A percentile compares a stretch with the other conserved stretches of the same genome.
Evolutionary conservation across 2,329 filamentous ascomycete species (phyloP).

Genomic region (Nigrospora sphaerica): DNA sequence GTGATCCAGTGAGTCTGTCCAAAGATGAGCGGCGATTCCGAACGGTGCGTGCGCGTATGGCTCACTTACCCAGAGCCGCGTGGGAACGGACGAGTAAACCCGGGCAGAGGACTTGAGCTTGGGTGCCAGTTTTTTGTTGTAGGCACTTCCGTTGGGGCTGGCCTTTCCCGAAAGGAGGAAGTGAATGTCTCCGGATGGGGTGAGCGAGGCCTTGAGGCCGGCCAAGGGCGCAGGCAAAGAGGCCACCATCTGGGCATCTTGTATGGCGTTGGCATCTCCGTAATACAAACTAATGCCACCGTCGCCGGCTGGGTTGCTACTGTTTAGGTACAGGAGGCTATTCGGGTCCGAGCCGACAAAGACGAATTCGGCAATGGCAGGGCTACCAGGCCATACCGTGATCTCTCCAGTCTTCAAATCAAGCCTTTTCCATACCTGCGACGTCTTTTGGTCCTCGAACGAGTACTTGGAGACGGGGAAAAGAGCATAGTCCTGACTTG

Average conservation of each 20-base stretch:
- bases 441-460: conserved; percentile 45
- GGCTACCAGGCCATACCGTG: conserved; percentile 41
- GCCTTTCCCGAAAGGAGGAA: conserved; percentile 43
- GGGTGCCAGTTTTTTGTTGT: conserved; percentile 42
- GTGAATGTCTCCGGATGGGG: conserved; percentile 23
- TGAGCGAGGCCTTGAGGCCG: conserved; percentile 26
- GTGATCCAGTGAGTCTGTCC: conserved; percentile 44
- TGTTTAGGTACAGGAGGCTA: conserved; percentile 43
- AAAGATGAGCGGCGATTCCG: conserved; percentile 1
- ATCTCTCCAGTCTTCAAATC: conserved; percentile 47
- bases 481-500: conserved; percentile 31
- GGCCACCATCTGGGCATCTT: conserved; percentile 21
- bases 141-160: conserved; percentile 49
- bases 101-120: conserved; percentile 41
- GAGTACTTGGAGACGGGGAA: conserved; percentile 50
- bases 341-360: conserved; percentile 37
- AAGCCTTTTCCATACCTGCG: conserved; percentile 43
- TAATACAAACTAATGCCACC: conserved; percentile 30
- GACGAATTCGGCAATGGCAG: conserved; percentile 48
- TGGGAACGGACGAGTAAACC: conserved; percentile 49
- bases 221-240: conserved; percentile 29
- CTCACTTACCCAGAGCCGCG: conserved; percentile 45
- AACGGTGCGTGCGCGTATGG: background rate
- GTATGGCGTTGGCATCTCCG: conserved; percentile 21
- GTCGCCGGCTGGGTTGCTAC: conserved; percentile 34